phyloP scores from a whole-genome alignment of 202 grass and related monocot genomes.

The Setaria viridis region DNA sequence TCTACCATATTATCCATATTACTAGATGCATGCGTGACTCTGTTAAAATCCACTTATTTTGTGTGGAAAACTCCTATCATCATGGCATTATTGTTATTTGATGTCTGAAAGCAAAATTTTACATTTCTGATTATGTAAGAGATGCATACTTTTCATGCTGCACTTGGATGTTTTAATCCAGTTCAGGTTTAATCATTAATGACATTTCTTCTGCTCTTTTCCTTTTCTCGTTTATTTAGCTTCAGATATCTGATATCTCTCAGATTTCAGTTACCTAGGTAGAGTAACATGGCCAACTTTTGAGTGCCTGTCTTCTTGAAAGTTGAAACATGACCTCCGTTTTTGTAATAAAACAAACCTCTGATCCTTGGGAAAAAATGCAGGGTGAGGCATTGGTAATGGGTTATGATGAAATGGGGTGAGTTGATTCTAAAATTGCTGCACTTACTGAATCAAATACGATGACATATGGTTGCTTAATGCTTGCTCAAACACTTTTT shows the following conservation, averaged over 20 bases:
- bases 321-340: not conserved
- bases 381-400: constrained; percentile 96
- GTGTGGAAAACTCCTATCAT: constrained; percentile 28
- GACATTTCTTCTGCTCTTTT: not conserved
- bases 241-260: constrained; percentile 25
- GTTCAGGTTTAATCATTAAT: constrained; percentile 27
- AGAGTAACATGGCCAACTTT: not conserved
- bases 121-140: constrained; percentile 26
- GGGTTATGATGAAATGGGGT: constrained; percentile 99
- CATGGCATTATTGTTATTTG: not conserved
- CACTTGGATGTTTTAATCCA: constrained; percentile 21
- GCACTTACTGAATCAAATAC: constrained; percentile 11
- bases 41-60: not conserved
- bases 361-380: constrained; percentile 45
- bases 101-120: constrained; percentile 24
- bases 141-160: constrained; percentile 23
- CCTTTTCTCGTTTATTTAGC: constrained; percentile 29
- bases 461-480: constrained; percentile 6
- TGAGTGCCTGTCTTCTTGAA: constrained; percentile 6
- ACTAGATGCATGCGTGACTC: not conserved
- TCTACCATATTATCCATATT: constrained; percentile 23
- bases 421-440: constrained; percentile 49
- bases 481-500: constrained; percentile 32
- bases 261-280: not conserved
- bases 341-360: constrained; percentile 19